Evolutionary conservation across 2,329 filamentous ascomycete species (phyloP).

Genomic region (Colletotrichum nymphaeae): DNA sequence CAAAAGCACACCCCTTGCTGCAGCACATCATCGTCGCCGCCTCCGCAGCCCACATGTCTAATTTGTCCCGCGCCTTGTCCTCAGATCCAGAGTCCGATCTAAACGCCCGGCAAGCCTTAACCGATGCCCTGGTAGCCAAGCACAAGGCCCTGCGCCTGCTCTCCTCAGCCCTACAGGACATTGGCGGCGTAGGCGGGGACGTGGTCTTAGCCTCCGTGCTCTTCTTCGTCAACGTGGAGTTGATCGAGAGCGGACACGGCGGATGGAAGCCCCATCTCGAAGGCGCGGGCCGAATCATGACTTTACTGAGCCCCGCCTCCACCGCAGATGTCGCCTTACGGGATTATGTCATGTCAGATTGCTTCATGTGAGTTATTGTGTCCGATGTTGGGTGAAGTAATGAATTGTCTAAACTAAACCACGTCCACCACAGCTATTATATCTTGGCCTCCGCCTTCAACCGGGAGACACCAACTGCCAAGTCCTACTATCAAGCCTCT

Average conservation of each 20-base stretch:
- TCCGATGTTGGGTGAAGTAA: conserved; percentile 3
- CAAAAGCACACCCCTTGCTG: conserved; percentile 53
- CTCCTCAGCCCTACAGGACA: conserved; percentile 50
- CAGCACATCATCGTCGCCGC: conserved; percentile 60
- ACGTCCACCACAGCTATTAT: conserved; percentile 50
- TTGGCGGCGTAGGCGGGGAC: conserved; percentile 49
- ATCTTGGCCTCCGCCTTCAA: conserved; percentile 59
- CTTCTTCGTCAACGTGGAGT: conserved; percentile 62
- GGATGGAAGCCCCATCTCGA: conserved; percentile 61
- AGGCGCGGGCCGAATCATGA: conserved; percentile 57
- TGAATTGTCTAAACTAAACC: conserved; percentile 14
- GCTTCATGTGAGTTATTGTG: conserved; percentile 52
- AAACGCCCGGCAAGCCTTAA: conserved; percentile 45
- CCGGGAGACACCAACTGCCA: conserved; percentile 42
- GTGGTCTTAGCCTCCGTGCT: conserved; percentile 58
- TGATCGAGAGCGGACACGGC: conserved; percentile 61
- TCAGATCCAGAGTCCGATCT: conserved; percentile 40
- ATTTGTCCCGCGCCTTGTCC: conserved; percentile 47
- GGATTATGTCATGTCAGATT: conserved; percentile 60
- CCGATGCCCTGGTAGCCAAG: conserved; percentile 59
- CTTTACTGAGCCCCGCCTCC: conserved; percentile 48
- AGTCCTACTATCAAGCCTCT: conserved; percentile 49
- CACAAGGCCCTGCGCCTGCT: conserved; percentile 57
- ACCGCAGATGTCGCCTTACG: conserved; percentile 49
- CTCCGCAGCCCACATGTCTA: conserved; percentile 60